Conservation (phyloP, 2,329 filamentous ascomycete species). For the Exophiala mesophila region DNA sequence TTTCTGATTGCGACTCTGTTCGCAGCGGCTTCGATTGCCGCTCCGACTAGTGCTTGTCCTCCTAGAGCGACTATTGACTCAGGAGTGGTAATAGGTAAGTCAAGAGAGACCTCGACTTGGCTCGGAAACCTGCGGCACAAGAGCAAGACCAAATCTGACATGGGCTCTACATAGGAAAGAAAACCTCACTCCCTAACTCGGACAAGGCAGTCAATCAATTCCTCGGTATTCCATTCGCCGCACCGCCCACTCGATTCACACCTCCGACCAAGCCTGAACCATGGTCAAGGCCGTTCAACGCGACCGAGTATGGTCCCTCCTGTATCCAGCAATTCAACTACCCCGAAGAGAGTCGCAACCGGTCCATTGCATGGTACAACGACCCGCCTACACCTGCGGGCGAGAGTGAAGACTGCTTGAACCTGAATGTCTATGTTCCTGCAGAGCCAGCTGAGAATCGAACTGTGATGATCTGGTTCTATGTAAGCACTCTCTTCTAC, state of each 20-base stretch:
- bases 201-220: slow-evolving; percentile 26
- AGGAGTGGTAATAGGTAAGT: neutral
- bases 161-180: slow-evolving; percentile 4
- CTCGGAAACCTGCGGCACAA: too few relatives aligned
- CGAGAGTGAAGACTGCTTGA: slow-evolving; percentile 38
- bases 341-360: slow-evolving; percentile 3
- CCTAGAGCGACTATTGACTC: neutral
- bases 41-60: neutral
- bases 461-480: slow-evolving; percentile 39
- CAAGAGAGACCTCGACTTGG: too few relatives aligned
- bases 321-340: slow-evolving; percentile 29
- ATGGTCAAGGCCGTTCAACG: slow-evolving; percentile 23
- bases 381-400: slow-evolving; percentile 16
- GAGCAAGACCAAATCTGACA: too few relatives aligned
- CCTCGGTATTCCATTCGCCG: slow-evolving; percentile 31
- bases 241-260: slow-evolving; percentile 24
- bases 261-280: slow-evolving; percentile 17
- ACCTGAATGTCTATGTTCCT: slow-evolving; percentile 37
- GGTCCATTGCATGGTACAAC: slow-evolving; percentile 24
- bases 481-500: slow-evolving; percentile 25
- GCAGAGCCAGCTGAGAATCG: slow-evolving; percentile 24
- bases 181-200: slow-evolving; percentile 21
- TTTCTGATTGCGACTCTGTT: neutral
- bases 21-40: neutral
- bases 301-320: slow-evolving; percentile 25